A percentile compares a stretch with the other conserved stretches of the same genome.
Conservation (phyloP, 306 rosid genomes). For the Biancaea sappan region DNA sequence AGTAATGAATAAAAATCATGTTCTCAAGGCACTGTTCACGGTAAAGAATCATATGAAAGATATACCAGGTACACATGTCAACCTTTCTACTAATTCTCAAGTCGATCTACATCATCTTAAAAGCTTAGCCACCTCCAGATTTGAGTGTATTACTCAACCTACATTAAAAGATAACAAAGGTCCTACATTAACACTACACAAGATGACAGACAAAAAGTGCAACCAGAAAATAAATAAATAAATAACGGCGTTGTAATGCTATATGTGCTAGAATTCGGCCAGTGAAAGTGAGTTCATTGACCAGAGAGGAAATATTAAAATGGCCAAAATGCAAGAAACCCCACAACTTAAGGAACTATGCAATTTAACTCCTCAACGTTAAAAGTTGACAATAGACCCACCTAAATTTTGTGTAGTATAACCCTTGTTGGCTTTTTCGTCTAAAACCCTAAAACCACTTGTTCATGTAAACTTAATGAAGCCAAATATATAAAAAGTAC, state of each 20-base stretch:
- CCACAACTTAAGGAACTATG: too few species aligned
- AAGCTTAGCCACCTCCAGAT: slow-evolving; percentile 66
- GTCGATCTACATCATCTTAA: slow-evolving; percentile 28
- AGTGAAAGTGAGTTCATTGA: background rate
- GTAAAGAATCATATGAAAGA: slow-evolving; percentile 10
- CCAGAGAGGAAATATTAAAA: background rate
- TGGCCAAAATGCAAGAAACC: too few species aligned
- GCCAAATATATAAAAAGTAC: too few species aligned
- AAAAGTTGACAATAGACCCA: too few species aligned
- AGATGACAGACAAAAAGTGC: background rate
- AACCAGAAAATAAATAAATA: background rate
- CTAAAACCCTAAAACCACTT: too few species aligned
- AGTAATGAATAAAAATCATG: slow-evolving; percentile 23
- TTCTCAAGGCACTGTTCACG: slow-evolving; percentile 30
- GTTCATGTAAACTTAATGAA: too few species aligned
- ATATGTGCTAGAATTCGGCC: background rate
- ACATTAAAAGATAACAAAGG: slow-evolving; percentile 42
- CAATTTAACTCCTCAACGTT: too few species aligned
- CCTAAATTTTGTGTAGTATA: too few species aligned
- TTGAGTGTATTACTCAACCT: slow-evolving; percentile 81
- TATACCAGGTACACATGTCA: slow-evolving; percentile 33
- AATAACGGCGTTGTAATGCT: background rate
- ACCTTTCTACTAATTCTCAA: slow-evolving; percentile 28
- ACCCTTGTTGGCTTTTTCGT: too few species aligned
- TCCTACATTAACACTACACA: background rate